These are phyloP conservation scores for Astathelohania contejeani DNA, from an alignment of 371 early-diverging fungal species.

Conservation along the genomic window DNA sequence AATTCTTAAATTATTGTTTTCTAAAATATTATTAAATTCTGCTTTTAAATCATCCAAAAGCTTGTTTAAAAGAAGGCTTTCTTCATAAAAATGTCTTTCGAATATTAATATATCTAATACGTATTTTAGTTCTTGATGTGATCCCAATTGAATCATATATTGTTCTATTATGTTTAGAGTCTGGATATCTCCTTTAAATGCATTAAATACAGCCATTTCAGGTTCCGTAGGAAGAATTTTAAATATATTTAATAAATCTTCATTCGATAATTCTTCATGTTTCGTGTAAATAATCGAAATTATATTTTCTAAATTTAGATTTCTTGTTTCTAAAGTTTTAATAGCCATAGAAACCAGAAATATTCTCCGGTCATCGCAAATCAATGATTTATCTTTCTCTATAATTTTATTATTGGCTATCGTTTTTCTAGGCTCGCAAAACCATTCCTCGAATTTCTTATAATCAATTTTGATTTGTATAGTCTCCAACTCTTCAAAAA, in stretches of 20 bases:
- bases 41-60: slow-evolving; percentile 5
- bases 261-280: slow-evolving; percentile 12
- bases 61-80: slow-evolving; percentile 10
- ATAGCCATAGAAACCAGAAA: slow-evolving; percentile 31
- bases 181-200: neutral
- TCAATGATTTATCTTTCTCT: neutral
- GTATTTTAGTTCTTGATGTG: neutral
- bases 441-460: slow-evolving; percentile 29
- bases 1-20: slow-evolving; percentile 21
- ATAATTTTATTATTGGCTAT: neutral
- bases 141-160: slow-evolving; percentile 10
- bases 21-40: slow-evolving; percentile 11
- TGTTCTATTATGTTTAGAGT: slow-evolving; percentile 17
- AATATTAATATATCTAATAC: slow-evolving; percentile 24
- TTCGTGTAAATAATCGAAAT: slow-evolving; percentile 11
- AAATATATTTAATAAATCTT: slow-evolving; percentile 13
- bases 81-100: slow-evolving; percentile 34
- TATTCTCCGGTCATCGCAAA: slow-evolving; percentile 21
- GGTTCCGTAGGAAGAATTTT: neutral
- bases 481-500: slow-evolving; percentile 21
- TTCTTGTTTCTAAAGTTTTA: slow-evolving; percentile 24
- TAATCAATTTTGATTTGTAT: slow-evolving; percentile 15
- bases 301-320: slow-evolving; percentile 19
- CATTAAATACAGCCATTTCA: slow-evolving; percentile 14
- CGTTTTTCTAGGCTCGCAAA: slow-evolving; percentile 15